Evolutionary conservation across 352 stramenopile genomes (phyloP).

Genomic region (Thalassiosira mediterranea): DNA sequence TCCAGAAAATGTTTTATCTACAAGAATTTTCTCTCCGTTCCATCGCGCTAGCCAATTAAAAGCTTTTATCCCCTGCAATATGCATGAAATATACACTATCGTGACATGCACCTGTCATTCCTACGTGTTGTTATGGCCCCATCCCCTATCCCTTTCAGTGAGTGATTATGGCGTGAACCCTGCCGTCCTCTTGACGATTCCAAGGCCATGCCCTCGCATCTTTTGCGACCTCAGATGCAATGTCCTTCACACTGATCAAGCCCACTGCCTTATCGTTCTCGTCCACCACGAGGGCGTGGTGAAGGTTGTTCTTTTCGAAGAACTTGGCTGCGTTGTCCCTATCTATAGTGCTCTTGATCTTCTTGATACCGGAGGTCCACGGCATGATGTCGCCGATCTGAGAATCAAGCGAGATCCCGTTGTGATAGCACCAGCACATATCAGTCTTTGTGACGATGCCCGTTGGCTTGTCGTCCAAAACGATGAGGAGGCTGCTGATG

Average conservation of each 20-base stretch:
- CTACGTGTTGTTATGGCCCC: too few relatives aligned
- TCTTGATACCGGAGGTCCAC: slow-evolving; percentile 40
- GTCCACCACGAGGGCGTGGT: slow-evolving; percentile 66
- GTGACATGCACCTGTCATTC: too few relatives aligned
- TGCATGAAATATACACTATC: too few relatives aligned
- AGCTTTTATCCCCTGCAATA: too few relatives aligned
- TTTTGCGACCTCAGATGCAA: slow-evolving; percentile 58
- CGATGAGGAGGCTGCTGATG: slow-evolving; percentile 55
- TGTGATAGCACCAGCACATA: slow-evolving; percentile 54
- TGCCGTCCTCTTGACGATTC: slow-evolving; percentile 36
- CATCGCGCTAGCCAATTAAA: too few relatives aligned
- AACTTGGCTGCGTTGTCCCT: slow-evolving; percentile 57
- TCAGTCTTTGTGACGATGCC: slow-evolving; percentile 69
- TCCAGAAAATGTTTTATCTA: too few relatives aligned
- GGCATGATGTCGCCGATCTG: slow-evolving; percentile 65
- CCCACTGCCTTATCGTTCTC: slow-evolving; percentile 48
- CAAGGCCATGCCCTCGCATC: slow-evolving; percentile 66
- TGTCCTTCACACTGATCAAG: slow-evolving; percentile 62
- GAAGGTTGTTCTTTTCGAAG: slow-evolving; percentile 53
- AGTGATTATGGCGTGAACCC: slow-evolving; percentile 9
- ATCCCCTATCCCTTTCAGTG: too few relatives aligned
- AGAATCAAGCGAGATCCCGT: slow-evolving; percentile 37
- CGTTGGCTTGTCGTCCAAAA: slow-evolving; percentile 29
- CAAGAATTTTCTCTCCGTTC: too few relatives aligned
- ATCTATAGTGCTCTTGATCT: slow-evolving; percentile 26